phyloP scores from a whole-genome alignment of 2,329 filamentous ascomycete genomes.

The Colletotrichum gigasporum region DNA sequence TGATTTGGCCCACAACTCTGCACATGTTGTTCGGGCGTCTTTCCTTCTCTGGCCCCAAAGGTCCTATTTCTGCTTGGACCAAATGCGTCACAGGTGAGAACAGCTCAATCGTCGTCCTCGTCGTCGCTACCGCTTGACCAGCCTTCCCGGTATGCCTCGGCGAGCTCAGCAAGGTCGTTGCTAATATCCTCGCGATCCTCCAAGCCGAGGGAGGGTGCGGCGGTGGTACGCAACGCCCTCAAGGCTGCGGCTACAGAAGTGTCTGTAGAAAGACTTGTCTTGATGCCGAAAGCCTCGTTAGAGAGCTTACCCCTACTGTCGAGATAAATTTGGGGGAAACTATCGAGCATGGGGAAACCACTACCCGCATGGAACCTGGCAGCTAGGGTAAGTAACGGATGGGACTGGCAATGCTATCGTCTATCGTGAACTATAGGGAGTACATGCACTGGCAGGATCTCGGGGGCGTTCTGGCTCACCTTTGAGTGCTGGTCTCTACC shows the following conservation, averaged over 20 bases:
- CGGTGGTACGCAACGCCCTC: slow-evolving; percentile 71
- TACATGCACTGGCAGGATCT: too few species aligned
- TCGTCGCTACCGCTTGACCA: slow-evolving; percentile 83
- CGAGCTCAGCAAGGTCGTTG: slow-evolving; percentile 83
- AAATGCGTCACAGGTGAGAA: not conserved
- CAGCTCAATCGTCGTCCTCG: slow-evolving; percentile 65
- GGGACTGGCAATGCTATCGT: too few species aligned
- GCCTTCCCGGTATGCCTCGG: slow-evolving; percentile 88
- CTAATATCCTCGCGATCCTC: slow-evolving; percentile 87
- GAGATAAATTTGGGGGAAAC: slow-evolving; percentile 81
- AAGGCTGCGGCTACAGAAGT: slow-evolving; percentile 76
- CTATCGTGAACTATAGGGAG: too few species aligned
- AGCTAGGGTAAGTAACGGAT: not conserved
- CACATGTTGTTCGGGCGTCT: too few species aligned
- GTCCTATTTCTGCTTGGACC: not conserved
- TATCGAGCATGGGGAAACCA: slow-evolving; percentile 81
- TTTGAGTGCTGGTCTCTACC: slow-evolving; percentile 18
- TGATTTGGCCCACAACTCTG: too few species aligned
- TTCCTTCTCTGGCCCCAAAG: too few species aligned
- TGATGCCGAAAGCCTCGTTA: slow-evolving; percentile 55
- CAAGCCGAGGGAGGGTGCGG: slow-evolving; percentile 69
- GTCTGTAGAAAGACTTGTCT: slow-evolving; percentile 76
- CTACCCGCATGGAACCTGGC: slow-evolving; percentile 63
- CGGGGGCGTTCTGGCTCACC: not conserved
- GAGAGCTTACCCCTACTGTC: slow-evolving; percentile 47